Percentiles rank a stretch among this genome's conserved stretches.
Evolutionary conservation across 192 early-diverging fungal species (phyloP).

Genomic region (Entophlyctis luteolus): DNA sequence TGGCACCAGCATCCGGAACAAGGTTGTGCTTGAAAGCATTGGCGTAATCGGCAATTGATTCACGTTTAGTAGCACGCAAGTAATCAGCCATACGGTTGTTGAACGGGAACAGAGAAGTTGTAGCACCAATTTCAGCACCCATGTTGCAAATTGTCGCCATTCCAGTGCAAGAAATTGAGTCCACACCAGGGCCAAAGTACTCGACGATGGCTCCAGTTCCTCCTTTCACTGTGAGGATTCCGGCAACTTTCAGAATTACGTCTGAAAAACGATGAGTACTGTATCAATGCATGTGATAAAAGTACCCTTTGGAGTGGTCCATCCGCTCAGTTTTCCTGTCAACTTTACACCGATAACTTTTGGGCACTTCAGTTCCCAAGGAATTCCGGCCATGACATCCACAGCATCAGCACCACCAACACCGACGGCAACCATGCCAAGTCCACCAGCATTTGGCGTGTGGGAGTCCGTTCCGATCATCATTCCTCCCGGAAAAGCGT

Average conservation of each 20-base stretch:
- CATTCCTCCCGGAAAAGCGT: constrained; percentile 93
- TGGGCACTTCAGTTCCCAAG: constrained; percentile 97
- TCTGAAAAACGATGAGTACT: constrained; percentile 46
- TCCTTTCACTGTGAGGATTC: constrained; percentile 96
- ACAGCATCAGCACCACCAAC: constrained; percentile 99
- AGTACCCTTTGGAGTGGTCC: constrained; percentile 91
- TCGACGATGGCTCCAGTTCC: constrained; percentile 96
- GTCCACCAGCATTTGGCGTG: constrained; percentile 81
- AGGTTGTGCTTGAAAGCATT: constrained; percentile 71
- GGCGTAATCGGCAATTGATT: constrained; percentile 64
- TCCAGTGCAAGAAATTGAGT: constrained; percentile 91
- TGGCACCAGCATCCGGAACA: constrained; percentile 64
- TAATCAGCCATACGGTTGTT: constrained; percentile 88
- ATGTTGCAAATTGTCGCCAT: constrained; percentile 99
- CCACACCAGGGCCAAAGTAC: constrained; percentile 94
- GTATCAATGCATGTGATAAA: constrained; percentile 40
- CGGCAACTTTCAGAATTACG: constrained; percentile 96
- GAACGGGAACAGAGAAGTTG: constrained; percentile 95
- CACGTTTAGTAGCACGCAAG: constrained; percentile 80
- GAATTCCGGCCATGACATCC: constrained; percentile 96
- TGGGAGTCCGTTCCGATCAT: constrained; percentile 97
- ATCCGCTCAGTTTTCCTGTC: constrained; percentile 78
- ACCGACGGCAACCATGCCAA: constrained; percentile 97
- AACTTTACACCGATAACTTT: constrained; percentile 93
- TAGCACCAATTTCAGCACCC: constrained; percentile 97